A percentile compares a stretch with the other conserved stretches of the same genome.
Evolutionary conservation across 306 rosid genomes (phyloP).

Genomic region (Trichosanthes cucumerina): DNA sequence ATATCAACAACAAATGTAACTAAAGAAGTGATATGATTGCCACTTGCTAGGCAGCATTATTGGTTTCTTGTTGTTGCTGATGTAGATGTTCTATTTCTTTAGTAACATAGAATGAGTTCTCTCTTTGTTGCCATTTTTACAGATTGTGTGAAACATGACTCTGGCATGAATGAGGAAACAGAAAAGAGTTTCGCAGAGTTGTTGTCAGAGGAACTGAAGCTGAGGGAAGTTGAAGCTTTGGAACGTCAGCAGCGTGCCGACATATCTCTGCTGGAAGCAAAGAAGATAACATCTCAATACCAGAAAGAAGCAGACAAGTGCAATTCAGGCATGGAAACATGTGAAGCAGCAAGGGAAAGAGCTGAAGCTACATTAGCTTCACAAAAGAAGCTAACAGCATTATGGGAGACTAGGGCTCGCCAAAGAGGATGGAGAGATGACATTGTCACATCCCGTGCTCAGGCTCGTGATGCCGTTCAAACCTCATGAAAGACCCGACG

Average conservation of each 20-base stretch:
- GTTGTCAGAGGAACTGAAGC: constrained; percentile 74
- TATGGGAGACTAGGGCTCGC: constrained; percentile 90
- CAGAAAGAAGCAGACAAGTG: constrained; percentile 99
- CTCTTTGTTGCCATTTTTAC: constrained; percentile 8
- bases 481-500: constrained; percentile 19
- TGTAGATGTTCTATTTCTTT: not conserved
- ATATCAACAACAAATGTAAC: not conserved
- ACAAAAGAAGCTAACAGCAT: constrained; percentile 56
- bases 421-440: constrained; percentile 95
- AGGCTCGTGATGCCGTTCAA: constrained; percentile 44
- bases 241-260: constrained; percentile 66
- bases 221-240: constrained; percentile 58
- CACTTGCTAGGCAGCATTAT: not conserved
- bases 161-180: constrained; percentile 71
- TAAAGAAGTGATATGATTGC: not conserved
- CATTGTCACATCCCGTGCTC: constrained; percentile 37
- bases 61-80: not conserved
- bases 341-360: constrained; percentile 91
- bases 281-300: constrained; percentile 87
- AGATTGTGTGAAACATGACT: constrained; percentile 91
- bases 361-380: constrained; percentile 52
- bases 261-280: constrained; percentile 90
- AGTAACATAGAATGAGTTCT: not conserved
- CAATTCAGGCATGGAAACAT: constrained; percentile 94
- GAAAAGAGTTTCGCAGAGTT: constrained; percentile 79